A percentile compares a stretch with the other conserved stretches of the same genome.
Evolutionary conservation across 441 rosid genomes (phyloP).

Genomic region (Populus tomentosa): DNA sequence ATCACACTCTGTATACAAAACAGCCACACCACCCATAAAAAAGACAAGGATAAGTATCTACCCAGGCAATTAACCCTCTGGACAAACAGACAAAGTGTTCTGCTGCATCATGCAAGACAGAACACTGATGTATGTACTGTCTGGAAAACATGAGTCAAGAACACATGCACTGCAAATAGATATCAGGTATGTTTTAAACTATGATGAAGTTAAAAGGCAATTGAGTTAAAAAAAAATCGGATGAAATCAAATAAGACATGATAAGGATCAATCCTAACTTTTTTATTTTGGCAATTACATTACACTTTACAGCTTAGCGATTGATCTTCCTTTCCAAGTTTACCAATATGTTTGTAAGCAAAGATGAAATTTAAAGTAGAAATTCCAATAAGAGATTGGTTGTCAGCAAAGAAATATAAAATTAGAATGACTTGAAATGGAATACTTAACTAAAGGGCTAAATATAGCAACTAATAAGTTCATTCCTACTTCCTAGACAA

Average conservation of each 20-base stretch:
- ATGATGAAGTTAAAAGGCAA: no score
- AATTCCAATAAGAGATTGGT: background rate
- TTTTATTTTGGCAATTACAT: background rate
- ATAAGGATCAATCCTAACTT: background rate
- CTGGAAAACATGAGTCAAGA: constrained; percentile 12
- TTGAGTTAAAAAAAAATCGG: background rate
- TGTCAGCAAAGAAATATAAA: background rate
- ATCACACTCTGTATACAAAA: constrained; percentile 9
- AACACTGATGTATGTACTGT: constrained; percentile 23
- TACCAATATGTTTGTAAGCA: background rate
- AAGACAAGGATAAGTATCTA: constrained; percentile 29
- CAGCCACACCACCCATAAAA: constrained; percentile 23
- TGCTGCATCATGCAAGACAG: constrained; percentile 34
- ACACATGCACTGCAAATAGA: no score
- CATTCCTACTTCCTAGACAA: background rate
- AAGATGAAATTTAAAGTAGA: background rate
- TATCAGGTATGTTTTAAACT: no score
- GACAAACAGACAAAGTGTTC: constrained; percentile 26
- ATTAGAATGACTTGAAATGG: background rate
- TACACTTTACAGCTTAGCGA: background rate
- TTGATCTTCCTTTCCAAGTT: background rate
- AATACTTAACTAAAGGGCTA: background rate
- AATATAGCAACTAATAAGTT: background rate
- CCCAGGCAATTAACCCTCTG: constrained; percentile 22
- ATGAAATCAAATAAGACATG: background rate